phyloP scores from a whole-genome alignment of 2,329 filamentous ascomycete genomes.

The Fusarium subglutinans region DNA sequence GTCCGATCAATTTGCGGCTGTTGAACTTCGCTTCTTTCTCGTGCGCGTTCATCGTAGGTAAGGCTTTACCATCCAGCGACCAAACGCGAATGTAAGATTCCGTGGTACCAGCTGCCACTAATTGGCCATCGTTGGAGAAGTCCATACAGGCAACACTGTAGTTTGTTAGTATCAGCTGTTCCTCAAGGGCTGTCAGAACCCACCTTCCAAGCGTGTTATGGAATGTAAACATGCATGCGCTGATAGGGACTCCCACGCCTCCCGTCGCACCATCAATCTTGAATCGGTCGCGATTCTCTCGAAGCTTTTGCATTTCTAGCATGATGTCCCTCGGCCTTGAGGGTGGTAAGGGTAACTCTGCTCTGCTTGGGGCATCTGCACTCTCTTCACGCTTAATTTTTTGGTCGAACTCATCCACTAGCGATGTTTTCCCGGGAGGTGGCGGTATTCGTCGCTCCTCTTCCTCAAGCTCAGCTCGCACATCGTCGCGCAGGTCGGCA shows the following conservation, averaged over 20 bases:
- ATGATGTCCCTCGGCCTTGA: constrained; percentile 90
- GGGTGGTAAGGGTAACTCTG: constrained; percentile 85
- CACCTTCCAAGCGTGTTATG: constrained; percentile 95
- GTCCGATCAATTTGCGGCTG: constrained; percentile 82
- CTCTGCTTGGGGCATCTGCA: constrained; percentile 80
- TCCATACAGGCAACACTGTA: constrained; percentile 88
- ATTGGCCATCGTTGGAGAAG: constrained; percentile 88
- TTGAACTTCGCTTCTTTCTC: constrained; percentile 68
- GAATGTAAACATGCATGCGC: constrained; percentile 97
- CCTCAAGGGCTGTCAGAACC: constrained; percentile 41
- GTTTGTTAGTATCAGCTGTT: constrained; percentile 19
- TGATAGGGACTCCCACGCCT: constrained; percentile 83
- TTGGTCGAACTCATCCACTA: constrained; percentile 88
- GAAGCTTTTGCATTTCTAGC: constrained; percentile 93
- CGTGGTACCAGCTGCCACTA: constrained; percentile 88
- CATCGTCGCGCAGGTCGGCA: constrained; percentile 80
- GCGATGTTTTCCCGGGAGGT: constrained; percentile 71
- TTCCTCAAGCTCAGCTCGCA: constrained; percentile 86
- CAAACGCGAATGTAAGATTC: constrained; percentile 97
- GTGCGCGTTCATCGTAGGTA: constrained; percentile 71
- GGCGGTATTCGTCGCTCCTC: constrained; percentile 84
- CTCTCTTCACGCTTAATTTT: constrained; percentile 91
- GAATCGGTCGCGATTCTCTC: constrained; percentile 92
- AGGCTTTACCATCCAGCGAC: constrained; percentile 85
- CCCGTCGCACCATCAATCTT: constrained; percentile 86